These are phyloP conservation scores for Vaccinium darrowii DNA, from an alignment of 148 eudicot species.

Conservation along the genomic window DNA sequence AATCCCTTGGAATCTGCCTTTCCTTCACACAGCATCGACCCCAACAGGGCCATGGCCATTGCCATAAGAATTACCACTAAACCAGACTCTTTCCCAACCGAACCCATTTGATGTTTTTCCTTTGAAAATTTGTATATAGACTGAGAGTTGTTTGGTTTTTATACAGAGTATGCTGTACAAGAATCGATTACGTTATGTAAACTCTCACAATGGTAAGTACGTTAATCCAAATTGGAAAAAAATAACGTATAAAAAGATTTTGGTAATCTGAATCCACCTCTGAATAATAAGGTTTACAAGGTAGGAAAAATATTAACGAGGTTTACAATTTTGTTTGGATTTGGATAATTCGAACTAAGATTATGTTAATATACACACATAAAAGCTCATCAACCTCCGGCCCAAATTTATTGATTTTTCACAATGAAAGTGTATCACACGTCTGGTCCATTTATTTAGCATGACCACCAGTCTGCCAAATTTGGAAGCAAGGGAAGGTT, in stretches of 20 bases:
- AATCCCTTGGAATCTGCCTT: background rate
- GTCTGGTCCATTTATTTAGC: too few species aligned
- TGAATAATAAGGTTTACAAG: background rate
- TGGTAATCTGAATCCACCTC: background rate
- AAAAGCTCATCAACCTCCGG: too few species aligned
- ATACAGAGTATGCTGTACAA: background rate
- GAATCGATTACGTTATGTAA: background rate
- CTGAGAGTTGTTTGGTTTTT: background rate
- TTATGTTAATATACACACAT: too few species aligned
- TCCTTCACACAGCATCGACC: background rate
- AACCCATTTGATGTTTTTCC: background rate
- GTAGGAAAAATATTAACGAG: background rate
- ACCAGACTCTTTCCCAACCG: background rate
- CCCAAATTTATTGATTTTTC: too few species aligned
- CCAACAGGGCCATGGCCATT: background rate
- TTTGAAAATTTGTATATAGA: too few species aligned
- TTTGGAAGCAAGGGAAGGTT: too few species aligned
- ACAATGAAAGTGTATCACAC: too few species aligned
- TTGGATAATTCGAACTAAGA: too few species aligned
- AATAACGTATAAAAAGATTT: too few species aligned
- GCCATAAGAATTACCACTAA: background rate
- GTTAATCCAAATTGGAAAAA: background rate
- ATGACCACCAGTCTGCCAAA: too few species aligned
- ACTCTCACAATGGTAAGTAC: too few species aligned
- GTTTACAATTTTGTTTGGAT: too few species aligned